A percentile compares a stretch with the other conserved stretches of the same genome.
Evolutionary conservation across 306 rosid genomes (phyloP).

Genomic region (Elaeagnus macrophylla): DNA sequence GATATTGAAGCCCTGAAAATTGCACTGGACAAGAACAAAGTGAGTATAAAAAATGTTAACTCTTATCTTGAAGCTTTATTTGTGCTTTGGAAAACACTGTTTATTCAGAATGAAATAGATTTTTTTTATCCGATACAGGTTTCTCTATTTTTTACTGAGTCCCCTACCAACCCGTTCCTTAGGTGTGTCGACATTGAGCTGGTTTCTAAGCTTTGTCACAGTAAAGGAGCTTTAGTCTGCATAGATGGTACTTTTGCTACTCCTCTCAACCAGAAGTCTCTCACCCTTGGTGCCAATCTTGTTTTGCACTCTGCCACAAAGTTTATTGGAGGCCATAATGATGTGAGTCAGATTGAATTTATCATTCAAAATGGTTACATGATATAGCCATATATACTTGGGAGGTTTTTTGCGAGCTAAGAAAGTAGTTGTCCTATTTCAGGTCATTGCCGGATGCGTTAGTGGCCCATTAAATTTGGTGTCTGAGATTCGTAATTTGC

Average conservation of each 20-base stretch:
- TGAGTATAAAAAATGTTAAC: constrained; percentile 28
- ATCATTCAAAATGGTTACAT: background rate
- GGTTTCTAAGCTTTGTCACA: constrained; percentile 85
- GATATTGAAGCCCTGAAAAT: constrained; percentile 57
- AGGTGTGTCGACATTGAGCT: constrained; percentile 87
- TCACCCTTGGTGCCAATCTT: constrained; percentile 86
- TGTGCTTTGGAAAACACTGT: background rate
- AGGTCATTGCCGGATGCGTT: constrained; percentile 86
- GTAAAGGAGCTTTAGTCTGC: constrained; percentile 73
- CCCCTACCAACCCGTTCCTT: constrained; percentile 94
- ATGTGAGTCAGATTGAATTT: constrained; percentile 37
- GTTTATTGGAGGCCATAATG: constrained; percentile 88
- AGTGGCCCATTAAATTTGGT: constrained; percentile 69
- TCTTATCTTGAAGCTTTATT: constrained; percentile 6
- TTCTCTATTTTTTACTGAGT: constrained; percentile 82
- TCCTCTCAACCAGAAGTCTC: constrained; percentile 86
- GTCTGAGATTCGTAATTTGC: constrained; percentile 68
- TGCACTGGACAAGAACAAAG: constrained; percentile 68
- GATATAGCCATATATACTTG: background rate
- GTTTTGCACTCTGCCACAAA: constrained; percentile 78
- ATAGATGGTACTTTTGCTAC: constrained; percentile 97
- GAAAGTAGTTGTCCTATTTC: constrained; percentile 6
- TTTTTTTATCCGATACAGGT: constrained; percentile 45
- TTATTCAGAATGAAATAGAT: background rate
- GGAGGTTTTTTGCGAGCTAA: background rate